Evolutionary conservation across 371 early-diverging fungal genomes (phyloP).

Genomic region (Mortierella sp.): DNA sequence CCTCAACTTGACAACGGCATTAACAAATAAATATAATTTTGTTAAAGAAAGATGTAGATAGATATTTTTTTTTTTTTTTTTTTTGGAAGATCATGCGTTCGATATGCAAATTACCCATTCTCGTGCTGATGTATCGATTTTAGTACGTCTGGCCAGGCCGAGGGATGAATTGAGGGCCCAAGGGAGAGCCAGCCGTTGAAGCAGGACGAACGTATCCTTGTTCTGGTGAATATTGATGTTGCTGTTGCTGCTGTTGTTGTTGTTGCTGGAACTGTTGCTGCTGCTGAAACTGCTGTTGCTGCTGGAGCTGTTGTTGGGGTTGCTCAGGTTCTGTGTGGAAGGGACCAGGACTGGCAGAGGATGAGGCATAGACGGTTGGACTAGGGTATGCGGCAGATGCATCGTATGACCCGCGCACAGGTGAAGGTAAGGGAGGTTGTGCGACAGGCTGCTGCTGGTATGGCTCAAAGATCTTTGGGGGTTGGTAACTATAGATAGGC

Average conservation of each 20-base stretch:
- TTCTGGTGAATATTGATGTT: background rate
- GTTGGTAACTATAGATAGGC: background rate
- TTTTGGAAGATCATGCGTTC: no score
- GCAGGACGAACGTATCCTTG: background rate
- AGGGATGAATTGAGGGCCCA: background rate
- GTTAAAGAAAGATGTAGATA: no score
- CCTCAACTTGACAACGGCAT: no score
- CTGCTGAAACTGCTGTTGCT: background rate
- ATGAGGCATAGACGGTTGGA: background rate
- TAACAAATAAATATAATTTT: no score
- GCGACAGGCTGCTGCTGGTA: background rate
- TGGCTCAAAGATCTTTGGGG: background rate
- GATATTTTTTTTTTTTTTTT: no score
- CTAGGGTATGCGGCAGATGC: background rate
- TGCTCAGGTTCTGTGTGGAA: background rate
- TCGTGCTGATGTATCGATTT: no score
- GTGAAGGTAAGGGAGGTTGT: no score
- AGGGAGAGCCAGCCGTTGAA: background rate
- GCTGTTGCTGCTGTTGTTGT: background rate
- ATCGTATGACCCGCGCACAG: background rate
- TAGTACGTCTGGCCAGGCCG: background rate
- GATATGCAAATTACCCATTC: no score
- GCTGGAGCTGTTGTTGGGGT: background rate
- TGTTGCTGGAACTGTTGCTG: background rate
- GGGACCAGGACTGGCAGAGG: background rate